Evolutionary conservation across 1,139 yeast species (phyloP), one percentile per base, ranked within the genome.

Genomic region (Kodamaea arcana): DNA sequence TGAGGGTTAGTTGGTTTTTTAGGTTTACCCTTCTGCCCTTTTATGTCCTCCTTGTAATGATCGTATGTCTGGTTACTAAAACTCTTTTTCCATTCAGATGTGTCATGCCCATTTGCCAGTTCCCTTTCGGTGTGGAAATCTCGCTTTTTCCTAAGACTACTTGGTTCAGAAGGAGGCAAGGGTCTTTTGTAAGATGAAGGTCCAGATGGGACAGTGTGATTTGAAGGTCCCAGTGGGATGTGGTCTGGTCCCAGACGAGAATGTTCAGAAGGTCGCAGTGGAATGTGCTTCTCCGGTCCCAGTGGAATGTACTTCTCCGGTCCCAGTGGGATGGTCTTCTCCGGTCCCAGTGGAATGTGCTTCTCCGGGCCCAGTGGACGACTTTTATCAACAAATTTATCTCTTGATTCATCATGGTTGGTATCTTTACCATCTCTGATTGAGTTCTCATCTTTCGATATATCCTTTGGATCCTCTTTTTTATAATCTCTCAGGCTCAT

Each of bases 101-200:
- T 30, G n/a, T n/a, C n/a, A n/a, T n/a, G n/a, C n/a, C n/a, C n/a
- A n/a, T n/a, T n/a, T n/a, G n/a, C n/a, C n/a, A n/a, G n/a, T 31
- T 24, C 30, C 2, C 42, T 37, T 15, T 36, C 37, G 15, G 21
- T 27, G 15, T 27, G 30, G 14, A 41, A 39, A 33, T 48, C 54
- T 32, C 49, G 43, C 24, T 43, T 45, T 30, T 43, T 41, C 28
- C 46, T 46, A 34, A 37, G 46, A 17, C 48, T 49, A 17, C 50
- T 51, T 11, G 55, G 49, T 14, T 52, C 58, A 4, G 50, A 40
- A 6, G 58, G 54, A 10, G 52, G 52, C 13, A 39, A 37, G 2
- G 45, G 37, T 15, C 57, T 45, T 31, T 52, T 52, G 26, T 32
- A 30, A 16, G 38, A 15, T 4, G 30, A 17, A 8, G 30, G 30